Evolutionary conservation across 2,329 filamentous ascomycete genomes (phyloP).

Genomic region (Corynespora cassiicola): DNA sequence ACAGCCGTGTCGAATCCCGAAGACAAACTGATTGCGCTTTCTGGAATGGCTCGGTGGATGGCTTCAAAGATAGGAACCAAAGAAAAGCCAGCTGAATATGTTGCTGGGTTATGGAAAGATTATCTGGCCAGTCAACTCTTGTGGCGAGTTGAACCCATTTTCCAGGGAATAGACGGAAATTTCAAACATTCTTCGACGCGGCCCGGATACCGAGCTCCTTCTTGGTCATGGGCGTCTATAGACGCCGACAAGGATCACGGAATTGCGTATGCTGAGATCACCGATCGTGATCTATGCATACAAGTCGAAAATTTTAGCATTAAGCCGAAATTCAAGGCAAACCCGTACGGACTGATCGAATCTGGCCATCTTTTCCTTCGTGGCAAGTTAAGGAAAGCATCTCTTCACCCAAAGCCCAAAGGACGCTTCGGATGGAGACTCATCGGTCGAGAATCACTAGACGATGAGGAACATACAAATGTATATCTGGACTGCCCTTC

Average conservation of each 20-base stretch:
- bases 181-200: conserved; percentile 8
- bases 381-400: conserved; percentile 4
- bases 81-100: conserved; percentile 6
- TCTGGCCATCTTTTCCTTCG: conserved; percentile 4
- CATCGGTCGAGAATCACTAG: conserved; percentile 3
- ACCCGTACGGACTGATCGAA: conserved; percentile 16
- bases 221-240: conserved; percentile 27
- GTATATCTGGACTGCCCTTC: conserved; percentile 16
- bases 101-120: conserved; percentile 20
- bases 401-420: conserved; percentile 1
- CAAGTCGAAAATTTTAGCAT: conserved; percentile 10
- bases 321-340: conserved; percentile 3
- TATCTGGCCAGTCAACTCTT: conserved; percentile 23
- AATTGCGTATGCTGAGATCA: conserved; percentile 20
- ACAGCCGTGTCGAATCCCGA: conserved; percentile 8
- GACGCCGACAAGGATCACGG: conserved; percentile 14
- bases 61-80: conserved; percentile 13
- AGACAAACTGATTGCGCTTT: conserved; percentile 24
- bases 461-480: conserved; percentile 11
- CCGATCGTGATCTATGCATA: conserved; percentile 12
- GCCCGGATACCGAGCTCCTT: conserved; percentile 14
- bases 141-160: conserved; percentile 16
- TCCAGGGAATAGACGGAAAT: conserved; percentile 2
- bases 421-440: conserved; percentile 7
- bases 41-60: conserved; percentile 16